phyloP scores from a whole-genome alignment of 164 flowering plant species.

The Berberis thunbergii region DNA sequence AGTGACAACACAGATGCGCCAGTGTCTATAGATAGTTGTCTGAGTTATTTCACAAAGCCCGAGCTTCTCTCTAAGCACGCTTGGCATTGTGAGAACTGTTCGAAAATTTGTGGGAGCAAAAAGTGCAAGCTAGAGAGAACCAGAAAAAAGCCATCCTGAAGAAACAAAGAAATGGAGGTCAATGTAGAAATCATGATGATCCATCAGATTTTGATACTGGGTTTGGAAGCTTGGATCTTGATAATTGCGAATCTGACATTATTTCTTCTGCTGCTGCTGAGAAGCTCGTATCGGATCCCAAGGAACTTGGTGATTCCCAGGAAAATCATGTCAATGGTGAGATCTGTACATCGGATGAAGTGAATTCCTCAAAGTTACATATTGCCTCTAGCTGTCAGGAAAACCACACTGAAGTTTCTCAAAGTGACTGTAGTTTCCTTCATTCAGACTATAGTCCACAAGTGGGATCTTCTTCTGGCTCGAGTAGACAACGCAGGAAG shows the following conservation, averaged over 20 bases:
- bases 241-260: slow-evolving; percentile 13
- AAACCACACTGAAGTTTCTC: no score
- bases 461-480: slow-evolving; percentile 3
- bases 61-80: slow-evolving; percentile 88
- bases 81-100: slow-evolving; percentile 88
- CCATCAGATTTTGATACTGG: slow-evolving; percentile 7
- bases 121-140: slow-evolving; percentile 17
- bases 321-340: no score
- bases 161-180: slow-evolving; percentile 17
- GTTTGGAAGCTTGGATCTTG: slow-evolving; percentile 16
- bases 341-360: no score
- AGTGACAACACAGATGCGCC: slow-evolving; percentile 72
- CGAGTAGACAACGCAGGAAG: slow-evolving; percentile 7
- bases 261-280: background rate
- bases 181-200: slow-evolving; percentile 11
- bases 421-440: no score
- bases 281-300: no score
- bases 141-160: slow-evolving; percentile 10
- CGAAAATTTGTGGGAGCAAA: slow-evolving; percentile 35
- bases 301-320: no score
- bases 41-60: slow-evolving; percentile 61
- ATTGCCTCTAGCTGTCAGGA: no score
- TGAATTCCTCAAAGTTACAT: no score
- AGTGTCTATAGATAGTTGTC: slow-evolving; percentile 76
- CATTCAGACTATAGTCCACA: no score